Evolutionary conservation across 345 rosid species (phyloP).

Genomic region (Syzygium jambos): DNA sequence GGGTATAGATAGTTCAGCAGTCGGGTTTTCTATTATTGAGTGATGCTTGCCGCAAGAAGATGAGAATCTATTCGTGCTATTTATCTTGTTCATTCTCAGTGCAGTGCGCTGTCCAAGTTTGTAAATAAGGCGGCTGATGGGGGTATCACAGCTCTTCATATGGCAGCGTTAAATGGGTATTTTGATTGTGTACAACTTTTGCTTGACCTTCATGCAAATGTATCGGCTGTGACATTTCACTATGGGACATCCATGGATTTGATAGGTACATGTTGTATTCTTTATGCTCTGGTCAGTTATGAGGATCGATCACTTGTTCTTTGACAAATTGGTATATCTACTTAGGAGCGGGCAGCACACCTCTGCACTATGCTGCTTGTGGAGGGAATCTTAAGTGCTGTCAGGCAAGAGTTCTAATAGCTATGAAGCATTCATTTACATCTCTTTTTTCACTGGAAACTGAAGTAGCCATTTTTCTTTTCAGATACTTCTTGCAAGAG

Average conservation of each 20-base stretch:
- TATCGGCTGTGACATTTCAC: constrained; percentile 75
- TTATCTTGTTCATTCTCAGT: constrained; percentile 12
- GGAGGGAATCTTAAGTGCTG: constrained; percentile 96
- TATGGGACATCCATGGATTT: constrained; percentile 98
- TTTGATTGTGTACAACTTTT: constrained; percentile 96
- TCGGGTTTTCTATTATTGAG: not conserved
- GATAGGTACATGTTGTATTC: constrained; percentile 46
- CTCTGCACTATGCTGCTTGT: constrained; percentile 96
- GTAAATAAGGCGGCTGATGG: constrained; percentile 98
- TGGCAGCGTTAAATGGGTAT: constrained; percentile 94
- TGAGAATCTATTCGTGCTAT: not conserved
- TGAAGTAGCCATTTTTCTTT: not conserved
- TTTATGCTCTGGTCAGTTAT: not conserved
- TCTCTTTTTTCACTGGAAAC: not conserved
- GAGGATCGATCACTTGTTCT: not conserved
- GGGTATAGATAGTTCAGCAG: not conserved
- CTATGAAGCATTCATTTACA: not conserved
- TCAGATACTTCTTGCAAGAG: constrained; percentile 84
- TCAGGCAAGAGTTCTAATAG: constrained; percentile 45
- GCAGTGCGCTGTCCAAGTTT: constrained; percentile 84
- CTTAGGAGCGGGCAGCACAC: constrained; percentile 96
- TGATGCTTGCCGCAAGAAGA: not conserved
- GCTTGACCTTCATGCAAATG: constrained; percentile 85
- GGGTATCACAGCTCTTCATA: constrained; percentile 96
- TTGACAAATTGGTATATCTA: not conserved